phyloP scores from a whole-genome alignment of 345 rosid species.

The Cardamine occulta region DNA sequence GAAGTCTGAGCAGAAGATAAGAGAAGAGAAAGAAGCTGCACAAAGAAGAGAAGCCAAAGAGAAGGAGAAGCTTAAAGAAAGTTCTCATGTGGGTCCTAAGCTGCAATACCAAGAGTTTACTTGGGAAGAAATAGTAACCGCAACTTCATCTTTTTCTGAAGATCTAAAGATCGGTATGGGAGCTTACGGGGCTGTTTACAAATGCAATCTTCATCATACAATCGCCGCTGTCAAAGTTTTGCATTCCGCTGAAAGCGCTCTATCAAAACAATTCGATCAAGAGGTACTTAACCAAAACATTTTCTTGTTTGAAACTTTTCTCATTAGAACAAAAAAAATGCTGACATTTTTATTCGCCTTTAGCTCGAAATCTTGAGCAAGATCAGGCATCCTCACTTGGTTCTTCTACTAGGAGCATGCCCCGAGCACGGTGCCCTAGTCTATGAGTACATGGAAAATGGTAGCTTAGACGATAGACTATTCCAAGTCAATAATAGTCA shows the following conservation, averaged over 20 bases:
- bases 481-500: conserved; percentile 50
- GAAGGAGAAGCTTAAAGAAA: conserved; percentile 55
- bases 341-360: conserved; percentile 5
- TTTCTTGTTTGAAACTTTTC: conserved; percentile 9
- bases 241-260: conserved; percentile 39
- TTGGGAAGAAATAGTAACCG: conserved; percentile 44
- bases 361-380: conserved; percentile 83
- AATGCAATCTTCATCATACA: conserved; percentile 48
- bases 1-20: conserved; percentile 53
- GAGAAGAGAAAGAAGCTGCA: conserved; percentile 56
- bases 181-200: conserved; percentile 47
- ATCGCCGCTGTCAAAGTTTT: conserved; percentile 47
- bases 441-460: conserved; percentile 89
- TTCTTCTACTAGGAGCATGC: conserved; percentile 93
- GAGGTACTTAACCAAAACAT: conserved; percentile 28
- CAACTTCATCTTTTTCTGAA: conserved; percentile 49
- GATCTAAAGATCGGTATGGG: conserved; percentile 47
- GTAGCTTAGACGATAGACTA: conserved; percentile 79
- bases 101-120: conserved; percentile 46
- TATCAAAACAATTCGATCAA: conserved; percentile 44
- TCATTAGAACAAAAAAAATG: neutral
- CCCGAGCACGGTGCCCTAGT: conserved; percentile 70
- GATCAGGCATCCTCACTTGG: conserved; percentile 85
- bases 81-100: conserved; percentile 19
- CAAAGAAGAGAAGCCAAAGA: conserved; percentile 60